Percentiles rank a stretch among this genome's conserved stretches.
These are phyloP conservation scores for Xylaria sp. DNA, from an alignment of 495 filamentous ascomycete genomes.

Conservation along the genomic window DNA sequence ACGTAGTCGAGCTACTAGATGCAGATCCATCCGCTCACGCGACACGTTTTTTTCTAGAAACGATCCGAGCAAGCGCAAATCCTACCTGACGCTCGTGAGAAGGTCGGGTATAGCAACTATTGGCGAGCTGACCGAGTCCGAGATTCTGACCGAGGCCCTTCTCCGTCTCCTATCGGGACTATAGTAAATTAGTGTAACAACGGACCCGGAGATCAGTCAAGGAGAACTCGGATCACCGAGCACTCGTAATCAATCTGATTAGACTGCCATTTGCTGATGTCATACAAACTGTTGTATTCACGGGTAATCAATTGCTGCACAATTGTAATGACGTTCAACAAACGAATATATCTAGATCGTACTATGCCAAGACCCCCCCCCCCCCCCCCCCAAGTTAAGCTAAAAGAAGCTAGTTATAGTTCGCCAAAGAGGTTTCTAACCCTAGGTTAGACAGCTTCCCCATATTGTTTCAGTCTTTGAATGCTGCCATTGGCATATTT, in stretches of 20 bases:
- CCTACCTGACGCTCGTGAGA: not conserved
- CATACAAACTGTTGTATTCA: not conserved
- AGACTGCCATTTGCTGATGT: not conserved
- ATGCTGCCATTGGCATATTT: not conserved
- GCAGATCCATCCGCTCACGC: slow-evolving; percentile 21
- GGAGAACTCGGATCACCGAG: slow-evolving; percentile 10
- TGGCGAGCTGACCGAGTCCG: not conserved
- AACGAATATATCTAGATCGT: not conserved
- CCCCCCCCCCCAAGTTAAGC: no score
- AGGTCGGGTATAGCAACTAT: not conserved
- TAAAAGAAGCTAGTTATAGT: not conserved
- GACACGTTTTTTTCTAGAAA: slow-evolving; percentile 15
- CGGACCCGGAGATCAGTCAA: slow-evolving; percentile 4
- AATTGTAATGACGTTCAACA: not conserved
- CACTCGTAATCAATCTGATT: not conserved
- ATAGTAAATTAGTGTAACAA: not conserved
- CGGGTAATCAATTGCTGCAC: not conserved
- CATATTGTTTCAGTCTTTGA: slow-evolving; percentile 6
- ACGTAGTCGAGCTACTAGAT: not conserved
- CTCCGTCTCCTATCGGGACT: slow-evolving; percentile 1
- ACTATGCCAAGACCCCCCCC: not conserved
- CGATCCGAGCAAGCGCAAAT: slow-evolving; percentile 14
- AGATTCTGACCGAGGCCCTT: not conserved
- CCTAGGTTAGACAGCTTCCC: not conserved
- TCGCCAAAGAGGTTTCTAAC: not conserved